Evolutionary conservation across 2,329 filamentous ascomycete genomes (phyloP).

Genomic region (Acarospora socialis): DNA sequence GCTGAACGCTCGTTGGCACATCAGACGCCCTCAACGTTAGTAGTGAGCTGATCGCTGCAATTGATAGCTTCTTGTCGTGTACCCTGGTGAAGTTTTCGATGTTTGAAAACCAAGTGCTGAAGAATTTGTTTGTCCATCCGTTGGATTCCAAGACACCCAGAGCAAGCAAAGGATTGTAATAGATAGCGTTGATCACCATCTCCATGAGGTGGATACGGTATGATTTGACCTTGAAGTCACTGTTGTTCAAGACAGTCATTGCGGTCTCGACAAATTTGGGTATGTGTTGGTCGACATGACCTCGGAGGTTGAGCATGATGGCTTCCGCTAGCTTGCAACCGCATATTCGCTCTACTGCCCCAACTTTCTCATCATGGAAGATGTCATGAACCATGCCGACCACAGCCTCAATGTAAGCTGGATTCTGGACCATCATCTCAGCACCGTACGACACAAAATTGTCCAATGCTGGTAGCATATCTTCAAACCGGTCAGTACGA

Average conservation of each 20-base stretch:
- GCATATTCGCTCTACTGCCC: constrained; percentile 87
- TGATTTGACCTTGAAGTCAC: constrained; percentile 76
- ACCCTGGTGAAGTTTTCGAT: constrained; percentile 89
- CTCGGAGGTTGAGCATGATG: constrained; percentile 88
- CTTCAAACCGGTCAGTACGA: constrained; percentile 27
- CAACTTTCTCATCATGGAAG: constrained; percentile 83
- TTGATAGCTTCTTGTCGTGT: constrained; percentile 97
- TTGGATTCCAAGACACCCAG: constrained; percentile 81
- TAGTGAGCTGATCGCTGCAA: constrained; percentile 79
- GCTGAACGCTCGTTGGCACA: constrained; percentile 82
- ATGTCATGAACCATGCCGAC: constrained; percentile 92
- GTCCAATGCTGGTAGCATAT: constrained; percentile 95
- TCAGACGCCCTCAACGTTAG: constrained; percentile 66
- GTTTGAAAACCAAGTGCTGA: constrained; percentile 93
- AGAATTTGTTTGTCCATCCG: constrained; percentile 97
- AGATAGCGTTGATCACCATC: constrained; percentile 95
- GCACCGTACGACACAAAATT: constrained; percentile 95
- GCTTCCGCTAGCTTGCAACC: constrained; percentile 96
- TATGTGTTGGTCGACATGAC: constrained; percentile 75
- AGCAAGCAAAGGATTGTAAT: constrained; percentile 83
- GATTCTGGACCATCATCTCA: constrained; percentile 64
- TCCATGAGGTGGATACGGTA: constrained; percentile 96
- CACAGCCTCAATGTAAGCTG: constrained; percentile 72
- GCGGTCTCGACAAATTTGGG: constrained; percentile 79
- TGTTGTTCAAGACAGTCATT: constrained; percentile 63